These are phyloP conservation scores for Neofusicoccum umdonicola DNA, from an alignment of 2,329 filamentous ascomycete species.

Conservation along the genomic window DNA sequence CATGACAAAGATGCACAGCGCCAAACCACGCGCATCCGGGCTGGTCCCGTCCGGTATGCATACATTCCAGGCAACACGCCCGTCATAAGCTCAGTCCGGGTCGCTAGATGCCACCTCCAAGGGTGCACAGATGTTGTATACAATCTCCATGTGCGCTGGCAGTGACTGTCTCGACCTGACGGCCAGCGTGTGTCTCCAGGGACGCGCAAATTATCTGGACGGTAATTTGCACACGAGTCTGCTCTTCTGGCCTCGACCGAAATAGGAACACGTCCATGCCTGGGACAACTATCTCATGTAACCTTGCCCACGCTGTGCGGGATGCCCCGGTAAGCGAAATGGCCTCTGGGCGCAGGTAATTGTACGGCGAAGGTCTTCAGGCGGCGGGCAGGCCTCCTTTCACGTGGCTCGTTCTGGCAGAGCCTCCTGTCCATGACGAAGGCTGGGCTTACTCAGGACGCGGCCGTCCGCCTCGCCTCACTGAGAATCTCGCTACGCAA, in stretches of 20 bases:
- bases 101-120: not conserved
- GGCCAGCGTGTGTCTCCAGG: not conserved
- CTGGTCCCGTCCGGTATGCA: not conserved
- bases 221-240: constrained; percentile 12
- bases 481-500: constrained; percentile 14
- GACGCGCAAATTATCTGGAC: constrained; percentile 9
- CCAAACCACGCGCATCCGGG: not conserved
- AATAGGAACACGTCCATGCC: not conserved
- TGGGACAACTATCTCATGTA: not conserved
- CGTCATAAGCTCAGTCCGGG: constrained; percentile 1
- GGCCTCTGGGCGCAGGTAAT: constrained; percentile 3
- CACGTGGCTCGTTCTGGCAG: constrained; percentile 7
- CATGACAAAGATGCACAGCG: not conserved
- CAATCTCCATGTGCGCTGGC: not conserved
- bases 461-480: constrained; percentile 10
- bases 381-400: constrained; percentile 6
- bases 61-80: not conserved
- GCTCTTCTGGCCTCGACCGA: not conserved
- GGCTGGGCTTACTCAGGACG: not conserved
- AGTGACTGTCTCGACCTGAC: not conserved
- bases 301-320: not conserved
- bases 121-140: constrained; percentile 1
- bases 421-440: constrained; percentile 3
- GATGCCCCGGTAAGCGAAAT: constrained; percentile 14
- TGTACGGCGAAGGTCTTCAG: not conserved